Percentiles rank a stretch among this genome's conserved stretches.
Evolutionary conservation across 2,329 filamentous ascomycete species (phyloP).

Genomic region (Zymoseptoria ardabiliae): DNA sequence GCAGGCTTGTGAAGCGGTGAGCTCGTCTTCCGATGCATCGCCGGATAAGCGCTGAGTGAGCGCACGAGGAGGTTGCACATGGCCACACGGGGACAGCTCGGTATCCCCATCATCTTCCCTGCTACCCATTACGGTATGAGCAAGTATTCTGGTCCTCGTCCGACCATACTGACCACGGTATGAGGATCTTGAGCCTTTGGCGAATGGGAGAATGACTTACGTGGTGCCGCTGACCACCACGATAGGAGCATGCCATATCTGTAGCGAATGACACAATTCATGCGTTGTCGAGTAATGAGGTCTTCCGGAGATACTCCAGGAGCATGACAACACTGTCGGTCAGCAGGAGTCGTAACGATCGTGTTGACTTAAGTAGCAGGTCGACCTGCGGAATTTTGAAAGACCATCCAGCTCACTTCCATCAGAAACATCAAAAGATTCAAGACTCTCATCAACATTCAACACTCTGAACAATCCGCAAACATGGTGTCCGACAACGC

Average conservation of each 20-base stretch:
- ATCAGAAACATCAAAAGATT: background rate
- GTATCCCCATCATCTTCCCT: background rate
- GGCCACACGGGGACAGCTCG: background rate
- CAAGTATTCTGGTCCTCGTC: background rate
- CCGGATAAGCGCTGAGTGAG: background rate
- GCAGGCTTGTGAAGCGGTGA: background rate
- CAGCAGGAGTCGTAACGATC: background rate
- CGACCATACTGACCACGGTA: background rate
- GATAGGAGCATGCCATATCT: background rate
- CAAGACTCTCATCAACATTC: too few relatives aligned
- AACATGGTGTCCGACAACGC: background rate
- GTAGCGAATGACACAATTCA: background rate
- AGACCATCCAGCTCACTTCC: background rate
- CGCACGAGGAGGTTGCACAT: background rate
- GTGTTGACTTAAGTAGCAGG: background rate
- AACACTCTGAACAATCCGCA: background rate
- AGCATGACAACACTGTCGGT: background rate
- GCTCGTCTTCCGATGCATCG: background rate
- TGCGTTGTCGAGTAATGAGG: background rate
- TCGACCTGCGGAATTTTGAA: background rate
- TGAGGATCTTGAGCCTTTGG: background rate
- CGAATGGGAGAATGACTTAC: background rate
- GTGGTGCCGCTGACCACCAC: background rate
- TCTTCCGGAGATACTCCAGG: background rate
- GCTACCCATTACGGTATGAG: background rate